Percentiles rank a stretch among this genome's conserved stretches.
phyloP scores from a whole-genome alignment of 2,329 filamentous ascomycete genomes.

The Neonectria punicea region DNA sequence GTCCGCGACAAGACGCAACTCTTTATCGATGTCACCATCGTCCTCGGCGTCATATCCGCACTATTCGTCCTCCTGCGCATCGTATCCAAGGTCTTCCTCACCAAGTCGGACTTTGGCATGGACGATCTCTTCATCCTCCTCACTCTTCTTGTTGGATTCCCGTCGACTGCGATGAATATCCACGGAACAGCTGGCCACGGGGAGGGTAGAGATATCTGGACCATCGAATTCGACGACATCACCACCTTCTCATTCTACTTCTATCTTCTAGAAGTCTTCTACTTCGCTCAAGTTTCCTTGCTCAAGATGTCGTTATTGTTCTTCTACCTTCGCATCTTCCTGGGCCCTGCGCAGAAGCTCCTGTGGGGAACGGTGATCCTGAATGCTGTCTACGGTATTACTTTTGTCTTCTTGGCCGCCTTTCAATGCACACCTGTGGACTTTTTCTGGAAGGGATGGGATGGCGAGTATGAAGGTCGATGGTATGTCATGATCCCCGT shows the following conservation, averaged over 20 bases:
- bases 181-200: slow-evolving; percentile 27
- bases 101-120: slow-evolving; percentile 23
- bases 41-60: slow-evolving; percentile 27
- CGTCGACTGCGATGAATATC: slow-evolving; percentile 26
- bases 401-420: slow-evolving; percentile 46
- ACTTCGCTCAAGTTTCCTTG: slow-evolving; percentile 24
- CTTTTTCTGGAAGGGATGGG: slow-evolving; percentile 55
- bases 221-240: slow-evolving; percentile 23
- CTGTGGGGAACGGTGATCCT: slow-evolving; percentile 22
- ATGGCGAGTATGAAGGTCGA: slow-evolving; percentile 50
- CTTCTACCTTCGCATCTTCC: slow-evolving; percentile 30
- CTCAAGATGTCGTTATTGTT: slow-evolving; percentile 28
- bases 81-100: slow-evolving; percentile 28
- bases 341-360: slow-evolving; percentile 12
- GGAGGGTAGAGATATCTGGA: slow-evolving; percentile 29
- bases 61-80: slow-evolving; percentile 30
- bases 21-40: slow-evolving; percentile 25
- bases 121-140: slow-evolving; percentile 28
- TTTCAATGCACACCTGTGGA: slow-evolving; percentile 53
- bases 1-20: slow-evolving; percentile 22
- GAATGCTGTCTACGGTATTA: slow-evolving; percentile 38
- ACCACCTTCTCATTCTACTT: slow-evolving; percentile 24
- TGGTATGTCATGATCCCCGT: slow-evolving; percentile 41
- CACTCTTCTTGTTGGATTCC: slow-evolving; percentile 16
- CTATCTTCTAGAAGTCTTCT: slow-evolving; percentile 21